A percentile compares a stretch with the other conserved stretches of the same genome.
These are phyloP conservation scores for Aleurites moluccanus DNA, from an alignment of 441 rosid genomes.

Conservation along the genomic window DNA sequence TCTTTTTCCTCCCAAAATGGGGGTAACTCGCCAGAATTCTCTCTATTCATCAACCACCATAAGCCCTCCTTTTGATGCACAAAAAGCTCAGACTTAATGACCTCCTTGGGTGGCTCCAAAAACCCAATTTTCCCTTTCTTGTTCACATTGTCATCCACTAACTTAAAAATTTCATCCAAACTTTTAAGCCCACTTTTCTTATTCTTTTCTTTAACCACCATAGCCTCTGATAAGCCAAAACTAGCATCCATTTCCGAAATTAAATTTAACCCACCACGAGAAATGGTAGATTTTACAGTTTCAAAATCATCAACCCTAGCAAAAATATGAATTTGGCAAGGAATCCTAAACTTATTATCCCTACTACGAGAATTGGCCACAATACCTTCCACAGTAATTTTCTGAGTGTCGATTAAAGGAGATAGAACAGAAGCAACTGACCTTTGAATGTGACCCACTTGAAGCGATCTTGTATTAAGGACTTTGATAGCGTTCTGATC, in stretches of 20 bases:
- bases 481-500: slow-evolving; percentile 78
- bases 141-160: slow-evolving; percentile 56
- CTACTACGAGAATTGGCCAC: slow-evolving; percentile 55
- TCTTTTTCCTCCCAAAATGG: slow-evolving; percentile 90
- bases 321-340: slow-evolving; percentile 69
- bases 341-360: slow-evolving; percentile 45
- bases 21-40: slow-evolving; percentile 65
- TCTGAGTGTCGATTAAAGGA: slow-evolving; percentile 56
- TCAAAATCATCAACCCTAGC: slow-evolving; percentile 41
- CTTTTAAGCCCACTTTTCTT: slow-evolving; percentile 37
- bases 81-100: slow-evolving; percentile 64
- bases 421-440: slow-evolving; percentile 67
- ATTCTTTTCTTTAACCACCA: slow-evolving; percentile 52
- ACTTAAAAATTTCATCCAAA: slow-evolving; percentile 68
- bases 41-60: slow-evolving; percentile 73
- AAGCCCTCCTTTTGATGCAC: slow-evolving; percentile 79
- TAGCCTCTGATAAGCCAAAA: slow-evolving; percentile 64
- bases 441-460: slow-evolving; percentile 84
- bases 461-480: slow-evolving; percentile 58
- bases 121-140: slow-evolving; percentile 51
- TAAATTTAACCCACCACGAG: slow-evolving; percentile 51
- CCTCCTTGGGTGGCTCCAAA: slow-evolving; percentile 63
- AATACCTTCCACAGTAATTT: slow-evolving; percentile 61
- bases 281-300: slow-evolving; percentile 38
- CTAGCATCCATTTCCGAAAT: slow-evolving; percentile 41